Evolutionary conservation across 2,329 filamentous ascomycete genomes (phyloP).

Genomic region (Ceratocystis huliohia): DNA sequence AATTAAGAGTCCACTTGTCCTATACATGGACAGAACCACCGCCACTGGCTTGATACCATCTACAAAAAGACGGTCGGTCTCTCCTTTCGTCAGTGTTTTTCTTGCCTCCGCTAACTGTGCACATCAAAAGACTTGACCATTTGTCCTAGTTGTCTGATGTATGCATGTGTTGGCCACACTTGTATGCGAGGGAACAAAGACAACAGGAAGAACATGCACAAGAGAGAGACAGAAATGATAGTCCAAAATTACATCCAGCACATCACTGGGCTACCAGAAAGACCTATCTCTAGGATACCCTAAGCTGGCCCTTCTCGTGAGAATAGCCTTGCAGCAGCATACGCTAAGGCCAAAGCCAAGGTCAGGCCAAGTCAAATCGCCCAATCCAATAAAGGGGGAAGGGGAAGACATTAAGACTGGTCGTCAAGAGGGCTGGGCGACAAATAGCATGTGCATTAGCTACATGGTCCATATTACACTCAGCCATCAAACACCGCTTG

Average conservation of each 20-base stretch:
- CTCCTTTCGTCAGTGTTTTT: background rate
- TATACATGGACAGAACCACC: background rate
- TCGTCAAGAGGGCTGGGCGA: background rate
- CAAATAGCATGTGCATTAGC: background rate
- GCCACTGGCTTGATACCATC: background rate
- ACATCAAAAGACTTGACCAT: background rate
- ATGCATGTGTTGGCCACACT: constrained; percentile 8
- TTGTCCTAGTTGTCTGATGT: background rate
- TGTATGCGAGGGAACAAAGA: background rate
- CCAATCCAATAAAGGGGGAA: background rate
- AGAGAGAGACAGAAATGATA: background rate
- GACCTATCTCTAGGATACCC: too few species aligned
- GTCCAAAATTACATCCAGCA: too few species aligned
- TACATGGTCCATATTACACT: constrained; percentile 1
- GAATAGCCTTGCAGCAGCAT: too few species aligned
- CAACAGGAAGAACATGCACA: background rate
- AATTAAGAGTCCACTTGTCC: background rate
- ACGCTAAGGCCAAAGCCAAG: too few species aligned
- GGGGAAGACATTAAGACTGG: background rate
- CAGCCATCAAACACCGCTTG: constrained; percentile 9
- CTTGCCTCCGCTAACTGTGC: background rate
- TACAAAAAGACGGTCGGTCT: background rate
- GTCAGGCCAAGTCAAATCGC: too few species aligned
- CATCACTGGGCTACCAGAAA: too few species aligned
- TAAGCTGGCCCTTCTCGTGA: too few species aligned